Base-by-base conservation (phyloP, 805 yeast species). In the Priceomyces melissophilus region DNA sequence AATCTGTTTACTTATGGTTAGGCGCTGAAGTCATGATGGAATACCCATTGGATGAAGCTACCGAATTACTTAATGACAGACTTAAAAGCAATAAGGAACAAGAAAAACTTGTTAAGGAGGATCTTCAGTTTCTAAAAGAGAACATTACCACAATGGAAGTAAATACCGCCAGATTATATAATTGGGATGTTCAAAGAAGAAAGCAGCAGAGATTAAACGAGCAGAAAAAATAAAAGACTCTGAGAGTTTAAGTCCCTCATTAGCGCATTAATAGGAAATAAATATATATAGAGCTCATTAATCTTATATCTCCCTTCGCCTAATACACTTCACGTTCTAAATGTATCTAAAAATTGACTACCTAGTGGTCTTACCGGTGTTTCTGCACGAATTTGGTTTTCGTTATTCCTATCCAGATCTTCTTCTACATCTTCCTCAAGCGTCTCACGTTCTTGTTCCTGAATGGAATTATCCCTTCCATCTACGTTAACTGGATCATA, bases 21-120 rank as follows among this genome's bases (percentile, higher is more conserved):
- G 99, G 99, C 9, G 99, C 99, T 0, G 96, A 89, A 52, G 90
- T 91, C 7, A 91, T 93, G 98, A 72, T 93, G 56, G 98, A 93
- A 58, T 93, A 91, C 56, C 90, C 96, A 10, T 68, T 88, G 17
- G 85, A 77, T 30, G 99, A 93, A 60, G 99, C 99, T 2, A 75
- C 81, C 36, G 82, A 72, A 28, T 71, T 93, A 50, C 67, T 93
- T 41, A 55, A 69, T 10, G 72, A 73, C 30, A 80, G 91, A 58
- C 73, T 90, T 45, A 60, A 61, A 10, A 76, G 78, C 27, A 89
- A 95, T 11, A 67, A 76, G 50, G 67, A 73, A 30, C 83, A 78
- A 48, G 73, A 80, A 50, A 58, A 65, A 16, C 69, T 73, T 33
- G 84, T 95, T 29, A 79, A 86, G 49, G 95, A 86, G 48, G 99